These are phyloP conservation scores for Colletotrichum tropicale DNA, from an alignment of 2,329 filamentous ascomycete species.

Conservation along the genomic window DNA sequence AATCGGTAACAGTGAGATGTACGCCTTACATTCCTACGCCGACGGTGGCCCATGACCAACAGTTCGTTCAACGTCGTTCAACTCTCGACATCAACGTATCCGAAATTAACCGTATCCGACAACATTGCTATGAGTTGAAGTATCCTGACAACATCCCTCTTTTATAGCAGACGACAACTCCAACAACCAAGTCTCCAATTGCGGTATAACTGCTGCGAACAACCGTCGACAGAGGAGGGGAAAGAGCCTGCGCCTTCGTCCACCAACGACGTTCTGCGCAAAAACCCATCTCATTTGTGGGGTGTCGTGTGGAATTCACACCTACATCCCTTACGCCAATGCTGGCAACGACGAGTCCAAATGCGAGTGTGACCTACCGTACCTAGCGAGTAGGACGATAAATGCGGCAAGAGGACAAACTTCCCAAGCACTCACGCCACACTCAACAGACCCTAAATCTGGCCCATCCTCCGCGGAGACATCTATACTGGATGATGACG, in stretches of 20 bases:
- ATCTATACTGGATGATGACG: not conserved
- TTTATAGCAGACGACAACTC: not conserved
- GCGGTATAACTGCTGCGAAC: not conserved
- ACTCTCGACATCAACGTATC: too few species aligned
- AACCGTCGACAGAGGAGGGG: rapidly evolving
- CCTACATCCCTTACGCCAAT: not conserved
- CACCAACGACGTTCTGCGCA: not conserved
- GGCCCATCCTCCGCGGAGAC: not conserved
- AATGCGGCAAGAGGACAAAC: too few species aligned
- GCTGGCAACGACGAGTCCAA: not conserved
- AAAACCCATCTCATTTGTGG: too few species aligned
- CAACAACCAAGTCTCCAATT: not conserved
- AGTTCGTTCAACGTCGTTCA: too few species aligned
- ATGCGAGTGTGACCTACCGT: too few species aligned
- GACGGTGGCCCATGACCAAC: too few species aligned
- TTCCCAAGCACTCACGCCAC: not conserved
- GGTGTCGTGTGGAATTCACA: too few species aligned
- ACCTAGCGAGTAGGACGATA: too few species aligned
- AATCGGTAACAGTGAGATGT: too few species aligned
- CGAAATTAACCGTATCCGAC: too few species aligned
- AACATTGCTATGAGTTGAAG: not conserved
- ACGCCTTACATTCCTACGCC: too few species aligned
- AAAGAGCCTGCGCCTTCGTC: not conserved
- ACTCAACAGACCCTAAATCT: not conserved
- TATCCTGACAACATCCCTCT: rapidly evolving